Percentiles rank a stretch among this genome's conserved stretches.
phyloP scores from a whole-genome alignment of 2,329 filamentous ascomycete genomes.

The Phaeosphaeria sp. region DNA sequence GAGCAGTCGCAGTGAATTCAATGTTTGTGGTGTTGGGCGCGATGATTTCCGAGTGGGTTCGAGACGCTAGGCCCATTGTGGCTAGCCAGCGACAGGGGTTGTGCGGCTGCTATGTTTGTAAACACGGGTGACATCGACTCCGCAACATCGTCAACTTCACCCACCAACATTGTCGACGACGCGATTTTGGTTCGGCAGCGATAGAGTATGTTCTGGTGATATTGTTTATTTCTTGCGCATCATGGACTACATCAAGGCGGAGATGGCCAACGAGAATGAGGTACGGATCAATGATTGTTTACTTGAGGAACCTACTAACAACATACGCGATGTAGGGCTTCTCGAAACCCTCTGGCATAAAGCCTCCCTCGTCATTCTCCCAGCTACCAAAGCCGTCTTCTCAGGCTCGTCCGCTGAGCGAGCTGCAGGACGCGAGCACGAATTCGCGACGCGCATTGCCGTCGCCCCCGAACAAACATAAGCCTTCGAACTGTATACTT shows the following conservation, averaged over 20 bases:
- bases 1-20: too few relatives aligned
- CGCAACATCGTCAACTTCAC: conserved; percentile 16
- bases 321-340: conserved; percentile 22
- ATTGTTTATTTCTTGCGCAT: conserved; percentile 19
- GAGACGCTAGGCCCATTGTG: not conserved
- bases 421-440: conserved; percentile 59
- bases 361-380: conserved; percentile 27
- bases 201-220: conserved; percentile 31
- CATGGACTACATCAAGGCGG: conserved; percentile 22
- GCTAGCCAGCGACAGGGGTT: conserved; percentile 8
- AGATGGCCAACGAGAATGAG: conserved; percentile 38
- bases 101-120: conserved; percentile 6
- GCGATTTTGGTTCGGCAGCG: conserved; percentile 20
- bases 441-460: conserved; percentile 62
- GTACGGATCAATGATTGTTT: conserved; percentile 22
- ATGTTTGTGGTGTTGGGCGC: not conserved
- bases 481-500: conserved; percentile 56
- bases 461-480: conserved; percentile 58
- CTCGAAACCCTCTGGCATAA: conserved; percentile 40
- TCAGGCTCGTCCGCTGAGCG: conserved; percentile 49
- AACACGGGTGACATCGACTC: not conserved
- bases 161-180: conserved; percentile 11
- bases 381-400: conserved; percentile 35
- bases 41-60: not conserved
- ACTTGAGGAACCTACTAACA: conserved; percentile 19